Conservation (phyloP, 2,329 filamentous ascomycete genomes). For the Microsporum ferrugineum region DNA sequence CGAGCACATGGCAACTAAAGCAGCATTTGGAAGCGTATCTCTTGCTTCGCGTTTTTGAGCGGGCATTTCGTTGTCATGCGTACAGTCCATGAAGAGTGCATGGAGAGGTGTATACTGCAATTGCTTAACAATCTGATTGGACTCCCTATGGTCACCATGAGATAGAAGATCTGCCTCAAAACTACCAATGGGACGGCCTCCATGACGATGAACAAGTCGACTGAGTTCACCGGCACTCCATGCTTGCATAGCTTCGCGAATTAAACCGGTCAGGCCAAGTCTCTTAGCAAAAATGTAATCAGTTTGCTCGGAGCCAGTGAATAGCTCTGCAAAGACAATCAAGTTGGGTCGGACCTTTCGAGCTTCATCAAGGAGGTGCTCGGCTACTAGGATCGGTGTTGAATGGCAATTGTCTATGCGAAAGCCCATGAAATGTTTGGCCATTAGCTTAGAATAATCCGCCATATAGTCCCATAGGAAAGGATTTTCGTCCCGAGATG, state of each 20-base stretch:
- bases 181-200: constrained; percentile 87
- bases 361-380: constrained; percentile 91
- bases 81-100: constrained; percentile 97
- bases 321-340: constrained; percentile 88
- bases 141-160: constrained; percentile 40
- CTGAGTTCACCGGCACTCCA: constrained; percentile 93
- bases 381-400: constrained; percentile 84
- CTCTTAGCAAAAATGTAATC: constrained; percentile 94
- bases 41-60: constrained; percentile 89
- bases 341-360: constrained; percentile 74
- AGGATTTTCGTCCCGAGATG: constrained; percentile 68
- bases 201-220: constrained; percentile 83
- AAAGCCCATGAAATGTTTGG: constrained; percentile 89
- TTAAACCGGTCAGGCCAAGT: constrained; percentile 79
- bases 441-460: constrained; percentile 79
- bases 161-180: constrained; percentile 87
- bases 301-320: constrained; percentile 89
- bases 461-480: constrained; percentile 96
- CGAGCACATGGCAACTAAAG: constrained; percentile 89
- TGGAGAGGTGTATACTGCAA: constrained; percentile 85
- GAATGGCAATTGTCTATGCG: constrained; percentile 98
- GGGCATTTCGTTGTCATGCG: constrained; percentile 93
- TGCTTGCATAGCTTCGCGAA: constrained; percentile 95
- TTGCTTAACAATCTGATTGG: constrained; percentile 57
- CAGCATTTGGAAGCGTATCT: constrained; percentile 88